Evolutionary conservation across 2,329 filamentous ascomycete species (phyloP).

Genomic region (Helotiales sp.): DNA sequence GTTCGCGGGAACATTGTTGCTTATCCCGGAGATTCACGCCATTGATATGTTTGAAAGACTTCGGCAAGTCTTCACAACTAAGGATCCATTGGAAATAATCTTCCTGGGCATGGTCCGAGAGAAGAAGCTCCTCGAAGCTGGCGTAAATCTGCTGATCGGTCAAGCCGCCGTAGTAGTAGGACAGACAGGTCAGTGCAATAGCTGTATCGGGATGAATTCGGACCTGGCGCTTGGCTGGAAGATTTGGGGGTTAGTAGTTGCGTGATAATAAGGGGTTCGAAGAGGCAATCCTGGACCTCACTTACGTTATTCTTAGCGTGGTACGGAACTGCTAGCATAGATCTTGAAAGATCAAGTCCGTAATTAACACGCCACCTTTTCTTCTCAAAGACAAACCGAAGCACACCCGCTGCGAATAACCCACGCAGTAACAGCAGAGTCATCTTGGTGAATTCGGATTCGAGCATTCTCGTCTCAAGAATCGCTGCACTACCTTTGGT

Average conservation of each 20-base stretch:
- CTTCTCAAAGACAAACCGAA: conserved; percentile 51
- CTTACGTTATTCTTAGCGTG: conserved; percentile 52
- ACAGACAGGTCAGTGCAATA: conserved; percentile 55
- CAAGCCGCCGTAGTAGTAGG: conserved; percentile 59
- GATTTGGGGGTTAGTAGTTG: conserved; percentile 2
- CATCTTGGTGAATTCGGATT: conserved; percentile 35
- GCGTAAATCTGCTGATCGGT: conserved; percentile 47
- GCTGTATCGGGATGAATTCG: conserved; percentile 64
- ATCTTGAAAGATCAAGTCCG: conserved; percentile 50
- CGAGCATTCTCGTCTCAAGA: conserved; percentile 7
- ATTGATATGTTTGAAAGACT: conserved; percentile 41
- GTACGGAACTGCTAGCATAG: conserved; percentile 57
- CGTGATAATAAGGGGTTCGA: not conserved
- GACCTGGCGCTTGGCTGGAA: conserved; percentile 49
- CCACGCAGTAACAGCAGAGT: conserved; percentile 52
- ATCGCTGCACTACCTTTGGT: conserved; percentile 2
- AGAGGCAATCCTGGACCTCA: not conserved
- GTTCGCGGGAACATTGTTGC: conserved; percentile 42
- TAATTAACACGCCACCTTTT: conserved; percentile 69
- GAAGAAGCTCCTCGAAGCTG: conserved; percentile 47
- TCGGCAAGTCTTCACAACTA: conserved; percentile 36
- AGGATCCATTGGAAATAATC: conserved; percentile 54
- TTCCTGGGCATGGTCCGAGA: conserved; percentile 50
- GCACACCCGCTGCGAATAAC: conserved; percentile 54
- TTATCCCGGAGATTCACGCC: conserved; percentile 61